Conservation (phyloP, 2,329 filamentous ascomycete species). For the Fusarium hostae region DNA sequence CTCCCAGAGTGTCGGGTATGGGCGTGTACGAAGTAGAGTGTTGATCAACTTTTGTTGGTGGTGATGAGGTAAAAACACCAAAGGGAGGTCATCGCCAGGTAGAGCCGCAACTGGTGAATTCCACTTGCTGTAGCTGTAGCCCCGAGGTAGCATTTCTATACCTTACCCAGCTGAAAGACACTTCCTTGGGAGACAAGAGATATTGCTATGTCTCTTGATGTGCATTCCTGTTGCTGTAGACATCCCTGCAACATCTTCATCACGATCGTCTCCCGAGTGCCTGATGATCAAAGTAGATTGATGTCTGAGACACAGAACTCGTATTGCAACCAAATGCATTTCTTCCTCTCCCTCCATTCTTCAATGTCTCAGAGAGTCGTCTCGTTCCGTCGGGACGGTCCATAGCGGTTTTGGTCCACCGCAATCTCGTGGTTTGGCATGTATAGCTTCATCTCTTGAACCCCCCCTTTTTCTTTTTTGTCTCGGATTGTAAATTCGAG, state of each 20-base stretch:
- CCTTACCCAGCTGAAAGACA: constrained; percentile 5
- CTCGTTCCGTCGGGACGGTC: constrained; percentile 32
- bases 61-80: constrained; percentile 18
- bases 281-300: not conserved
- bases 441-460: not conserved
- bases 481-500: not conserved
- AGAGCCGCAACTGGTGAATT: not conserved
- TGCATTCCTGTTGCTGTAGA: constrained; percentile 1
- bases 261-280: not conserved
- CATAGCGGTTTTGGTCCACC: constrained; percentile 3
- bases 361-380: constrained; percentile 17
- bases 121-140: not conserved
- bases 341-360: constrained; percentile 13
- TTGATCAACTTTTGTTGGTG: not conserved
- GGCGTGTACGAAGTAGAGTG: not conserved
- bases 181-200: not conserved
- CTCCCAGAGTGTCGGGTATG: not conserved
- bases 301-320: constrained; percentile 17
- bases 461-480: constrained; percentile 9
- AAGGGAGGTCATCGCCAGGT: not conserved
- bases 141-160: not conserved
- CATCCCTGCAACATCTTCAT: not conserved
- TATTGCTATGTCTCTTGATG: not conserved
- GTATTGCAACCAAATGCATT: not conserved
- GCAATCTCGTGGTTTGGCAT: constrained; percentile 3